These are phyloP conservation scores for Sphagnum magellanicum DNA, from an alignment of 228 moss, liverwort and hornwort genomes.

Conservation along the genomic window DNA sequence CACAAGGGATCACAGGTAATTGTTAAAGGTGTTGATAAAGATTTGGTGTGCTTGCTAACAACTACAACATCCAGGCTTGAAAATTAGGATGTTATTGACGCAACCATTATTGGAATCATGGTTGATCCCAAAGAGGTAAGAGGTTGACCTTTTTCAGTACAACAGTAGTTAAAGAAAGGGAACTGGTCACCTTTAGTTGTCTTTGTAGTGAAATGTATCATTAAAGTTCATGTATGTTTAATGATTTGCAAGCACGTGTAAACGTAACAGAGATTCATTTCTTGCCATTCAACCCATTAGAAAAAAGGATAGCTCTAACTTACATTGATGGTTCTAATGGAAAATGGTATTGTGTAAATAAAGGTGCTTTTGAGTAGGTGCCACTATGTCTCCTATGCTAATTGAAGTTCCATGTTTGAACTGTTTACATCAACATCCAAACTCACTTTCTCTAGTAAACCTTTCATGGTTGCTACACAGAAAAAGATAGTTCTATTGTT, in stretches of 20 bases:
- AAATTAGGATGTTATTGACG: conserved; percentile 5
- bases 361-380: conserved; percentile 51
- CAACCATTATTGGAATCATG: conserved; percentile 2
- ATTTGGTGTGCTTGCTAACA: conserved; percentile 1
- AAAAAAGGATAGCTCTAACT: neutral
- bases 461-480: no score
- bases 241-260: neutral
- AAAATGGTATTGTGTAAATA: conserved; percentile 1
- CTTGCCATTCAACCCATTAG: conserved; percentile 1
- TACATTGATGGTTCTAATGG: neutral
- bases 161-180: no score
- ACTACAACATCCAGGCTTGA: neutral
- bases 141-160: no score
- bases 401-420: no score
- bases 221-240: no score
- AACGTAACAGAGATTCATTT: neutral
- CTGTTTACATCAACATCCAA: no score
- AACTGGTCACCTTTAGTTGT: no score
- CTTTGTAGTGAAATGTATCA: no score
- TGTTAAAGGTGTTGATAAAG: conserved; percentile 3
- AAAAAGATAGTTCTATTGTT: no score
- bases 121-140: conserved; percentile 3
- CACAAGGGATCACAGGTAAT: no score
- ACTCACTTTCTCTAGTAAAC: no score
- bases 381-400: no score